Conservation (phyloP, 768 basidiomycete genomes). For the Rhizopogon rudus region DNA sequence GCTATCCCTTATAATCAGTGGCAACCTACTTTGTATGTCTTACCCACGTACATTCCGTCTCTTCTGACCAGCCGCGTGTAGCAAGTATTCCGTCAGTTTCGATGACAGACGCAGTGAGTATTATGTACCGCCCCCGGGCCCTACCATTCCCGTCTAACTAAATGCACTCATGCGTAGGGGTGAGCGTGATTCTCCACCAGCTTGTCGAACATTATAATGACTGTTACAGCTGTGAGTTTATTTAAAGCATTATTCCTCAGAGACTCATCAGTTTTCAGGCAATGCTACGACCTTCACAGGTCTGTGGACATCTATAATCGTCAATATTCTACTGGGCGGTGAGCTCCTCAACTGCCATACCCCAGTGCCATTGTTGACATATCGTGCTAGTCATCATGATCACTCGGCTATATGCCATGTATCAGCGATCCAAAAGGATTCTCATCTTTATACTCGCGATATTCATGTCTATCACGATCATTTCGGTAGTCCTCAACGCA, state of each 20-base stretch:
- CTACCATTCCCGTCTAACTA: neutral
- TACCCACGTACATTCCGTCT: neutral
- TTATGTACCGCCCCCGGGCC: neutral
- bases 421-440: neutral
- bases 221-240: neutral
- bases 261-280: neutral
- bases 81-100: neutral
- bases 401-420: neutral
- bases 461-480: neutral
- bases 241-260: neutral
- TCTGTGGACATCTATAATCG: neutral
- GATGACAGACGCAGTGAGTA: neutral
- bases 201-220: neutral
- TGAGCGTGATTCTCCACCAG: neutral
- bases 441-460: neutral
- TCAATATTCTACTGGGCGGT: neutral
- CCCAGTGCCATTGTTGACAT: neutral
- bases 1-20: neutral
- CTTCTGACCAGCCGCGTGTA: neutral
- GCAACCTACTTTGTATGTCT: neutral
- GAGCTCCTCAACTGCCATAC: neutral
- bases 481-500: neutral
- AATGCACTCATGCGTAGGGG: neutral
- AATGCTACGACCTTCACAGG: neutral
- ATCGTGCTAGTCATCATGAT: neutral